Conservation (phyloP, 2,329 filamentous ascomycete genomes). For the Alternaria arbusti region DNA sequence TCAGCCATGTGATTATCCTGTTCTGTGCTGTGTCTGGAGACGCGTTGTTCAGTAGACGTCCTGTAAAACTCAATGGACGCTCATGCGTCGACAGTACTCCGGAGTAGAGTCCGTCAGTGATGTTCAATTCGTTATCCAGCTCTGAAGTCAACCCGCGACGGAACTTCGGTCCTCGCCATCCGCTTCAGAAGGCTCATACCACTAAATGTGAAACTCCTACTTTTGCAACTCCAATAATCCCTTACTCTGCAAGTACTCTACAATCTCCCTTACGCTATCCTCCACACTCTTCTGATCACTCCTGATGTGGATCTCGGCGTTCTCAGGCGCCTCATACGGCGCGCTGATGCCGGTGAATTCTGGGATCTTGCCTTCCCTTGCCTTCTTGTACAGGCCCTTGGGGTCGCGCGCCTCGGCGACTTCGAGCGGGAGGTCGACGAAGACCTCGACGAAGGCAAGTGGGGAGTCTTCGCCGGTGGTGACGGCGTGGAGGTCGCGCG, state of each 20-base stretch:
- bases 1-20: neutral
- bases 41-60: neutral
- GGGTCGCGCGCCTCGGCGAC: slow-evolving; percentile 95
- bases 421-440: slow-evolving; percentile 87
- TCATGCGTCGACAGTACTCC: neutral
- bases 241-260: slow-evolving; percentile 76
- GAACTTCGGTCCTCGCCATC: neutral
- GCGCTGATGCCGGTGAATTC: slow-evolving; percentile 96
- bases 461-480: slow-evolving; percentile 62
- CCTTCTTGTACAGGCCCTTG: slow-evolving; percentile 98
- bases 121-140: neutral
- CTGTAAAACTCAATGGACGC: neutral
- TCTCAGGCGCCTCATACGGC: slow-evolving; percentile 88
- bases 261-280: slow-evolving; percentile 86
- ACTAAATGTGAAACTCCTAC: neutral
- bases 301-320: slow-evolving; percentile 85
- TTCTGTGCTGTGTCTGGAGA: neutral
- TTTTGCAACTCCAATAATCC: slow-evolving; percentile 60
- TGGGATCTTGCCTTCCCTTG: slow-evolving; percentile 89
- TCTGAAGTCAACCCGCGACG: neutral
- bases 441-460: slow-evolving; percentile 92
- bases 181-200: neutral
- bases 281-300: slow-evolving; percentile 84
- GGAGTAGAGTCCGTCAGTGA: neutral
- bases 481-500: slow-evolving; percentile 77